phyloP scores from a whole-genome alignment of 495 filamentous ascomycete species.

The Endocarpon pusillum region DNA sequence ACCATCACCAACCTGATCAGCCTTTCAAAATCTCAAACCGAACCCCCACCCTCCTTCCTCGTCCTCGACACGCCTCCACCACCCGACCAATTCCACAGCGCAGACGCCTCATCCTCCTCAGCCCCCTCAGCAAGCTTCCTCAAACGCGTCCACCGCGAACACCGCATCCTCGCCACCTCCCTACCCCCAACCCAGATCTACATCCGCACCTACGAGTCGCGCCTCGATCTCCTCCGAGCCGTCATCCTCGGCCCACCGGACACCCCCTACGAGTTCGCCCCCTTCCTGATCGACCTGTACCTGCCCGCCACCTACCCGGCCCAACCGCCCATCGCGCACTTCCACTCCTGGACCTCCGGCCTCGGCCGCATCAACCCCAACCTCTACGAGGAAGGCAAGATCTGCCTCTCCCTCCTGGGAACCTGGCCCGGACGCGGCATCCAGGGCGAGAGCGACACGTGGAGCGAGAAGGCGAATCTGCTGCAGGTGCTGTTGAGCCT shows the following conservation, averaged over 20 bases:
- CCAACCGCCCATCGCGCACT: slow-evolving; percentile 30
- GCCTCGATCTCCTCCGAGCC: slow-evolving; percentile 39
- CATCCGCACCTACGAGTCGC: slow-evolving; percentile 40
- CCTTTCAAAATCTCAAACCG: too few species aligned
- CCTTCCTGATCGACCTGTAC: slow-evolving; percentile 41
- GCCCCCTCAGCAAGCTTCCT: slow-evolving; percentile 12
- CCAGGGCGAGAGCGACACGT: slow-evolving; percentile 33
- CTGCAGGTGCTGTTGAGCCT: slow-evolving; percentile 44
- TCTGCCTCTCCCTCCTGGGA: slow-evolving; percentile 41
- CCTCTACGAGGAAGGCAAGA: slow-evolving; percentile 43
- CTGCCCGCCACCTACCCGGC: slow-evolving; percentile 29
- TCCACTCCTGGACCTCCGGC: slow-evolving; percentile 39
- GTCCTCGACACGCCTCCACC: slow-evolving; percentile 29
- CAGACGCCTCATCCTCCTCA: too few species aligned
- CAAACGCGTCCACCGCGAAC: slow-evolving; percentile 36
- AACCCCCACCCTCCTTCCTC: slow-evolving; percentile 21
- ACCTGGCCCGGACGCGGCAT: slow-evolving; percentile 41
- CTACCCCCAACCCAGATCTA: slow-evolving; percentile 38
- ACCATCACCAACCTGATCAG: too few species aligned
- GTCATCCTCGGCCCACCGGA: slow-evolving; percentile 40
- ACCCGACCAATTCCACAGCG: too few species aligned
- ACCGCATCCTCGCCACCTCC: slow-evolving; percentile 35
- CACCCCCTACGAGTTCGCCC: slow-evolving; percentile 44
- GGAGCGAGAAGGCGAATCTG: slow-evolving; percentile 34
- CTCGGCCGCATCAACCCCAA: slow-evolving; percentile 42